Conservation (phyloP, 129 eudicot genomes). For the Lonicera japonica region DNA sequence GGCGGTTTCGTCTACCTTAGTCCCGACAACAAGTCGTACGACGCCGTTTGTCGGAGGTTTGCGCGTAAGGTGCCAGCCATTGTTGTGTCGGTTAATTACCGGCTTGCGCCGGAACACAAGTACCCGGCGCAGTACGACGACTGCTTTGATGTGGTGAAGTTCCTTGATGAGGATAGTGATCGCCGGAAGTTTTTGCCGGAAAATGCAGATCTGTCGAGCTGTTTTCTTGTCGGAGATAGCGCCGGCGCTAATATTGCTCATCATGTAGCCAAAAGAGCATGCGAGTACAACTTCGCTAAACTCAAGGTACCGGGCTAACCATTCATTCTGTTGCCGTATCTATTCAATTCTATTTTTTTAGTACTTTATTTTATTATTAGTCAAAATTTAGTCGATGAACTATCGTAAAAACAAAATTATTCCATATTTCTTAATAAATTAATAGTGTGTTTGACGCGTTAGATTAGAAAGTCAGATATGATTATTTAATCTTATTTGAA, state of each 20-base stretch:
- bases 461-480: too few relatives aligned
- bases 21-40: conserved; percentile 23
- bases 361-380: too few relatives aligned
- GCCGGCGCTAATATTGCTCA: conserved; percentile 6
- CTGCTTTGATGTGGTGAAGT: conserved; percentile 38
- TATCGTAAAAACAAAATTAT: too few relatives aligned
- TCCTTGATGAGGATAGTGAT: not conserved
- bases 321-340: too few relatives aligned
- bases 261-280: conserved; percentile 15
- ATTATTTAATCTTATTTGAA: too few relatives aligned
- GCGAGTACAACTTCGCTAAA: conserved; percentile 3
- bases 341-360: too few relatives aligned
- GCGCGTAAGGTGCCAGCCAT: conserved; percentile 26
- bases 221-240: not conserved
- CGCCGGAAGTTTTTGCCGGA: too few relatives aligned
- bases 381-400: too few relatives aligned
- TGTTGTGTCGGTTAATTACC: conserved; percentile 45
- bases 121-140: conserved; percentile 47
- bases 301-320: conserved; percentile 17
- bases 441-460: too few relatives aligned
- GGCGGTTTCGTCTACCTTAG: conserved; percentile 37
- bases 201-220: too few relatives aligned
- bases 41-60: conserved; percentile 38
- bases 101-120: conserved; percentile 44
- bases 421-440: too few relatives aligned